Conservation (phyloP, 2,329 filamentous ascomycete genomes). For the Penicillium sp. region DNA sequence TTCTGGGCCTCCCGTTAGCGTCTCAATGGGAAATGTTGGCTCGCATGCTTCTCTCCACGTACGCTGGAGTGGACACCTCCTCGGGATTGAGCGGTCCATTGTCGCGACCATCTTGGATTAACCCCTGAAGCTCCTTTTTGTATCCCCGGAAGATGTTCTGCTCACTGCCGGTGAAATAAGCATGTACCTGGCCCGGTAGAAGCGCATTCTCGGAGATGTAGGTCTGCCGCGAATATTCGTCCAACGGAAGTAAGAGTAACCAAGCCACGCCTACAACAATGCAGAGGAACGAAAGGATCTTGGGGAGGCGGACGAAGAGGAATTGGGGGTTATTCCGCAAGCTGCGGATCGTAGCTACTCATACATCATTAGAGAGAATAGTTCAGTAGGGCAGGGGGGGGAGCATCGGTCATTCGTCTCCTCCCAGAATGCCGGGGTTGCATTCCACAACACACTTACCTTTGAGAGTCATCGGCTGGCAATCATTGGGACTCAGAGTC, state of each 20-base stretch:
- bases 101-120: slow-evolving; percentile 21
- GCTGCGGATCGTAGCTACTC: slow-evolving; percentile 36
- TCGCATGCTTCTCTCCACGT: slow-evolving; percentile 11
- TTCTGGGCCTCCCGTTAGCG: slow-evolving; percentile 23
- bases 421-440: not conserved
- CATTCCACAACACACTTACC: slow-evolving; percentile 24
- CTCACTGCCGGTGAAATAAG: slow-evolving; percentile 94
- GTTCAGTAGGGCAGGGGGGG: slow-evolving; percentile 5
- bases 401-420: slow-evolving; percentile 6
- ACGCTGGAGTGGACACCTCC: slow-evolving; percentile 24
- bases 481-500: slow-evolving; percentile 21
- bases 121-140: slow-evolving; percentile 68
- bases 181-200: slow-evolving; percentile 91
- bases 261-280: slow-evolving; percentile 80
- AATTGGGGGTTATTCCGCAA: slow-evolving; percentile 76
- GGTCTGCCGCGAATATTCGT: slow-evolving; percentile 84
- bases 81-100: slow-evolving; percentile 24
- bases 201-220: slow-evolving; percentile 98
- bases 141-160: slow-evolving; percentile 92
- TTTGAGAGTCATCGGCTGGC: slow-evolving; percentile 36
- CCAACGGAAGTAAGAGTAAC: slow-evolving; percentile 81
- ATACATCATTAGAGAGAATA: slow-evolving; percentile 12
- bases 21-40: slow-evolving; percentile 6
- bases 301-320: slow-evolving; percentile 66
- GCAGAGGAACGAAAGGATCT: slow-evolving; percentile 79